phyloP scores from a whole-genome alignment of 2,329 filamentous ascomycete species.

The Venturiaceae sp. region DNA sequence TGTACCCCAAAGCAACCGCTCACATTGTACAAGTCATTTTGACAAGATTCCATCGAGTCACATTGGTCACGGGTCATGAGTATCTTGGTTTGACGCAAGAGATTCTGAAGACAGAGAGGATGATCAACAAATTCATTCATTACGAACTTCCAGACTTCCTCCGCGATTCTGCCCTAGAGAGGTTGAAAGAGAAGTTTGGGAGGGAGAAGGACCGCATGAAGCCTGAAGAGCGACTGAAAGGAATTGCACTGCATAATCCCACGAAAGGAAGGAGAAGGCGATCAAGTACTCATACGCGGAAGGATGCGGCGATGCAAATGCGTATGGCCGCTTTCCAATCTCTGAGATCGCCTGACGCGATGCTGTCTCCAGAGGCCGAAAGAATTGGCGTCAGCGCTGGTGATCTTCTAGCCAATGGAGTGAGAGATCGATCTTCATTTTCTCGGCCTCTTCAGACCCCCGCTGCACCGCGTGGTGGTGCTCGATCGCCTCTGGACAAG shows the following conservation, averaged over 20 bases:
- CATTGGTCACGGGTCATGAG: slow-evolving; percentile 84
- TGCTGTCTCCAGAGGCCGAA: slow-evolving; percentile 13
- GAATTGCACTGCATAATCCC: slow-evolving; percentile 88
- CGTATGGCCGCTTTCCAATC: slow-evolving; percentile 36
- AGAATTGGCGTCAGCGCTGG: slow-evolving; percentile 39
- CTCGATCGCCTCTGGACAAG: slow-evolving; percentile 7
- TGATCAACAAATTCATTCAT: slow-evolving; percentile 86
- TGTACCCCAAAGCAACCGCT: slow-evolving; percentile 91
- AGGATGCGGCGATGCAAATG: slow-evolving; percentile 68
- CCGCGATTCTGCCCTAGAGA: slow-evolving; percentile 68
- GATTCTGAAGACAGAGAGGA: slow-evolving; percentile 82
- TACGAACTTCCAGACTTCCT: slow-evolving; percentile 88
- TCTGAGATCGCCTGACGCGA: background rate
- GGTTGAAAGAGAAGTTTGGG: slow-evolving; percentile 87
- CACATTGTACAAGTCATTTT: slow-evolving; percentile 98
- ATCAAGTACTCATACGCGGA: slow-evolving; percentile 65
- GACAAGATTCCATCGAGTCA: slow-evolving; percentile 88
- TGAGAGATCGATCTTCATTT: slow-evolving; percentile 25
- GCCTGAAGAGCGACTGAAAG: slow-evolving; percentile 75
- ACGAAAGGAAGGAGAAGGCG: slow-evolving; percentile 55
- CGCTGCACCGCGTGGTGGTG: slow-evolving; percentile 13
- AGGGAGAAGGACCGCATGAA: slow-evolving; percentile 74
- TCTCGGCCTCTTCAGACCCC: slow-evolving; percentile 37
- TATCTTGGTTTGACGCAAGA: slow-evolving; percentile 90
- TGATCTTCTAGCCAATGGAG: slow-evolving; percentile 62